Percentiles rank a stretch among this genome's conserved stretches.
Evolutionary conservation across 495 filamentous ascomycete genomes (phyloP).

Genomic region (Trichocladium uniseriatum): DNA sequence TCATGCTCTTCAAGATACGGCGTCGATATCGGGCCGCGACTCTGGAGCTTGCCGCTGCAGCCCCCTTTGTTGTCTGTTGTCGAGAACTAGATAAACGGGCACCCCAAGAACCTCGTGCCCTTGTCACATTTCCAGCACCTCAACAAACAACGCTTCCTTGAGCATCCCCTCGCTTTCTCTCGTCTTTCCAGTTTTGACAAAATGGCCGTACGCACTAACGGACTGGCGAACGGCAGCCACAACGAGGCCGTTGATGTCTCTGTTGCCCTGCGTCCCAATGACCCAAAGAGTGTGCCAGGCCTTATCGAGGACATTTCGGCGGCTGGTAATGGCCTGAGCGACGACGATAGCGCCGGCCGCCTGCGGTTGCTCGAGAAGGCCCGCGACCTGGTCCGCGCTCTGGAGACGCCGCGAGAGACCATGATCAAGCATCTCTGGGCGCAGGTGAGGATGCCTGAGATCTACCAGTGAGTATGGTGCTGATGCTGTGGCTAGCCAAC

Average conservation of each 20-base stretch:
- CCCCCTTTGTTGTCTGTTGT: too few relatives aligned
- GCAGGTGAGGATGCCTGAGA: slow-evolving; percentile 20
- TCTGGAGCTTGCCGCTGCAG: too few relatives aligned
- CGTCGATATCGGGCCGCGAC: too few relatives aligned
- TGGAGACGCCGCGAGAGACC: slow-evolving; percentile 30
- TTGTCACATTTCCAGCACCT: too few relatives aligned
- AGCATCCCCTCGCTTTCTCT: too few relatives aligned
- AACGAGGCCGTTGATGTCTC: neutral
- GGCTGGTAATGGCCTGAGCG: neutral
- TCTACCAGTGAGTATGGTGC: neutral
- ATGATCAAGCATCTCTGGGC: slow-evolving; percentile 29
- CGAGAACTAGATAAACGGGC: too few relatives aligned
- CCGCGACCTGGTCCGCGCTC: slow-evolving; percentile 17
- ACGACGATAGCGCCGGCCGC: slow-evolving; percentile 10
- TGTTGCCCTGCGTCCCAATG: neutral
- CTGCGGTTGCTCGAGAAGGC: slow-evolving; percentile 20
- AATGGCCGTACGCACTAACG: too few relatives aligned
- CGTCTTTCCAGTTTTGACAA: too few relatives aligned
- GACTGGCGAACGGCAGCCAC: neutral
- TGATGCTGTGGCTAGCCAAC: neutral
- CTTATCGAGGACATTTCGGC: slow-evolving; percentile 14
- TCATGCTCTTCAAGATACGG: too few relatives aligned
- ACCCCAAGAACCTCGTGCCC: too few relatives aligned
- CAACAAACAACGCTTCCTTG: too few relatives aligned
- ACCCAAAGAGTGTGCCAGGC: slow-evolving; percentile 1